Evolutionary conservation across 2,329 filamentous ascomycete genomes (phyloP), one percentile per base, ranked within the genome.

Genomic region (Penicillium occitanis): DNA sequence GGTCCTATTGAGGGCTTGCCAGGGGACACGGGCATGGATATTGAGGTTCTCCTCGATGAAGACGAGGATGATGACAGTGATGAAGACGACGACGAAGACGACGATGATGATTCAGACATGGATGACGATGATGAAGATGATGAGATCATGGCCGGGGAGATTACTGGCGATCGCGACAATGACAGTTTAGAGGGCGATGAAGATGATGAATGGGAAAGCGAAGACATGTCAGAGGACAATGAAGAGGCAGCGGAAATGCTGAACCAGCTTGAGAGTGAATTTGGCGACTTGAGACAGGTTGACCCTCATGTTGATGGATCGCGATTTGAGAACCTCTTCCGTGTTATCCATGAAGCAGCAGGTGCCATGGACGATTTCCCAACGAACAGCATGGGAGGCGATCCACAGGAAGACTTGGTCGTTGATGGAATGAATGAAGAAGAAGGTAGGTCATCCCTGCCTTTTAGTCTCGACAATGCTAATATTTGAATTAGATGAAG

Each of bases 31-130:
- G 81, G 80, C 28, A 84, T 88, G 78, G 88, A 91, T 44, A 91
- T 97, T 61, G 93, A 97, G 81, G 91, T 98, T 71, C 91, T 96
- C 68, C 91, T 97, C 83, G 90, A 91, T 42, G 88, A 88, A 62
- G 88, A 86, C 25, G 85, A 88, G 13, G 87, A 88, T 1, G 86
- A 86, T 25, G 86, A 87, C 33, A 85, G 88, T 30, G 88, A 89
- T 40, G 87, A 88, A 11, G 87, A 87, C 37, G 84, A 83, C 1
- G 83, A 86, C 2, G 82, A 85, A 25, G 86, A 87, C 2, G 82
- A 85, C 25, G 86, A 87, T 7, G 83, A 86, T 63, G 83, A 84
- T 53, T 84, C 86, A 37, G 83, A 84, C 35, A 83, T 85, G 13
- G 88, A 90, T 67, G 88, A 90, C 19, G 79, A 80, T 68, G 83